These are phyloP conservation scores for Solanum corneliomulleri DNA, from an alignment of 257 asterid species.

Conservation along the genomic window DNA sequence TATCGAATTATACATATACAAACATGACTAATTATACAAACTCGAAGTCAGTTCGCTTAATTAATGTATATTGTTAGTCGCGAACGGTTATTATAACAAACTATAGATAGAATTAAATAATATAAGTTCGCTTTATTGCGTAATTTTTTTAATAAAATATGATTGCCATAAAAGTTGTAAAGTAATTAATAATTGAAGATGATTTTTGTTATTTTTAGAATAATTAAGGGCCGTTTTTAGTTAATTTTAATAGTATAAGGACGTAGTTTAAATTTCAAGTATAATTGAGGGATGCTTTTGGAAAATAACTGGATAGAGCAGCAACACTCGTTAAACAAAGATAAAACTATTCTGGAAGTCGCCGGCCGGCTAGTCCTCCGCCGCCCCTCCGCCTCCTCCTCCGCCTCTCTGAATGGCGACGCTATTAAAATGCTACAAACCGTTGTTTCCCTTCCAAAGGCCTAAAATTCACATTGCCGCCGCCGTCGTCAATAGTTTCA, in stretches of 20 bases:
- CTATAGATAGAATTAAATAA: no score
- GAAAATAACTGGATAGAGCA: neutral
- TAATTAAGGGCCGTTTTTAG: neutral
- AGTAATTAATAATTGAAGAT: neutral
- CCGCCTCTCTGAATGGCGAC: slow-evolving; percentile 12
- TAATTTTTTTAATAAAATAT: no score
- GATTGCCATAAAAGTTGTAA: no score
- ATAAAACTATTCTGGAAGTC: neutral
- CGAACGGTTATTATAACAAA: no score
- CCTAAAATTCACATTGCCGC: neutral
- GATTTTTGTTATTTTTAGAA: neutral
- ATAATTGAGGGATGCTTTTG: neutral
- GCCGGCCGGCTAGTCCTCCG: neutral
- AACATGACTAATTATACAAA: no score
- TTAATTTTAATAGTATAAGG: neutral
- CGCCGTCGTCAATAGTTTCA: neutral
- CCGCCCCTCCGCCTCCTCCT: neutral
- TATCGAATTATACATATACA: no score
- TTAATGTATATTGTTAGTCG: no score
- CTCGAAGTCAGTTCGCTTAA: no score
- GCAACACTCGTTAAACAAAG: neutral
- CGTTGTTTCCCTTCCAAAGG: slow-evolving; percentile 12
- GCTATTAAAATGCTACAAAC: slow-evolving; percentile 33
- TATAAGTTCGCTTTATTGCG: no score
- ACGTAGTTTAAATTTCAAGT: neutral